Percentiles rank a stretch among this genome's conserved stretches.
phyloP scores from a whole-genome alignment of 805 yeast genomes.

The Osmozyma mogii region DNA sequence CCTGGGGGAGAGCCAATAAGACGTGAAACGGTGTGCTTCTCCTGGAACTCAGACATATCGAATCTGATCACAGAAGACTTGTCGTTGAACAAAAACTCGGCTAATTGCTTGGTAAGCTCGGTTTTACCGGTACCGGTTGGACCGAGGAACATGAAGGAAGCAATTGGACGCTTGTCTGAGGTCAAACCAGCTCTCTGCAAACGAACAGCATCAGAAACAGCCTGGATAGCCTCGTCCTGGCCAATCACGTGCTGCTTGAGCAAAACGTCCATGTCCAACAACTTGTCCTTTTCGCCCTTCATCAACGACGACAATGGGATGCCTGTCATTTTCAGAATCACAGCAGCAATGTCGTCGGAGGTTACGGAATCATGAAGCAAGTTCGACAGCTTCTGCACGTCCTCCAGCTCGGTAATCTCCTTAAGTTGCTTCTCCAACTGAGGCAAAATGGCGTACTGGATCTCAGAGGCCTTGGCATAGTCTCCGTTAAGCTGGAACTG shows the following conservation, averaged over 20 bases:
- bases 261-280: constrained; percentile 78
- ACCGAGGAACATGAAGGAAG: constrained; percentile 92
- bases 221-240: constrained; percentile 88
- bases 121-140: constrained; percentile 99
- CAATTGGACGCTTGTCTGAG: constrained; percentile 90
- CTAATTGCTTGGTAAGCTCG: constrained; percentile 85
- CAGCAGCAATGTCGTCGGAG: constrained; percentile 88
- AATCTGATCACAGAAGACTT: constrained; percentile 80
- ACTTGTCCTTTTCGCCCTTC: constrained; percentile 91
- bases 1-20: constrained; percentile 98
- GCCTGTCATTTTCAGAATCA: constrained; percentile 90
- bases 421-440: constrained; percentile 59
- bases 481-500: constrained; percentile 77
- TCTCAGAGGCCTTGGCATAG: constrained; percentile 80
- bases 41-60: constrained; percentile 98
- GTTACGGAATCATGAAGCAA: constrained; percentile 88
- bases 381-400: constrained; percentile 16
- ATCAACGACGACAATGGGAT: constrained; percentile 85
- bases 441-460: constrained; percentile 85
- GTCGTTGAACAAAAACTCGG: constrained; percentile 87
- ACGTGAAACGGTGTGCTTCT: constrained; percentile 82
- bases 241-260: constrained; percentile 79
- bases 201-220: constrained; percentile 90
- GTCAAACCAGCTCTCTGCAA: constrained; percentile 95
- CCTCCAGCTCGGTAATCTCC: constrained; percentile 32